Conservation (phyloP, 2,329 filamentous ascomycete genomes). For the Beauveria sp. region DNA sequence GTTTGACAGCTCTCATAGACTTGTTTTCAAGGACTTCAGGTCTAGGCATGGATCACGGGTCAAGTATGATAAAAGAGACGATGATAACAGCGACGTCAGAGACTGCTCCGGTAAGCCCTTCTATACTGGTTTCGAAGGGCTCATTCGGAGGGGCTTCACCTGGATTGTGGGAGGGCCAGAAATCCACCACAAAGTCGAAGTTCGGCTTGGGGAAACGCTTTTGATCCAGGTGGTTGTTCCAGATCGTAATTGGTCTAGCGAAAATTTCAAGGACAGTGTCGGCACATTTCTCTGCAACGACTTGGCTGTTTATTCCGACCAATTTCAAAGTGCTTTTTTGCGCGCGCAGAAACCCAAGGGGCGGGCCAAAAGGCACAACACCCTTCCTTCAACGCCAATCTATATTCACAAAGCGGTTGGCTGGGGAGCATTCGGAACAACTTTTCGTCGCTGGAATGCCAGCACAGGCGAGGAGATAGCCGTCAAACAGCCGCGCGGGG, state of each 20-base stretch:
- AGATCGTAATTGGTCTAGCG: too few species aligned
- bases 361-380: too few species aligned
- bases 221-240: too few species aligned
- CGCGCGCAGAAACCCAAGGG: fast-evolving
- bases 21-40: background rate
- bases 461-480: too few species aligned
- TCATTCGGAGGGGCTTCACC: background rate
- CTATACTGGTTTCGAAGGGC: background rate
- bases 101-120: background rate
- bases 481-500: too few species aligned
- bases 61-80: fast-evolving
- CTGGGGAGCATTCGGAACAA: too few species aligned
- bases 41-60: background rate
- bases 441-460: too few species aligned
- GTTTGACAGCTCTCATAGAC: background rate
- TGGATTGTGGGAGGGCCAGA: background rate
- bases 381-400: too few species aligned
- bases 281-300: fast-evolving
- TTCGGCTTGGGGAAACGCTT: background rate
- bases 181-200: fast-evolving
- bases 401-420: too few species aligned
- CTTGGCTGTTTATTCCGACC: too few species aligned
- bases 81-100: fast-evolving
- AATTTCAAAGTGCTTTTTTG: too few species aligned
- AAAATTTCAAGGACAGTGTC: too few species aligned